Conservation (phyloP, 805 yeast species). For the Candida hispaniensis region DNA sequence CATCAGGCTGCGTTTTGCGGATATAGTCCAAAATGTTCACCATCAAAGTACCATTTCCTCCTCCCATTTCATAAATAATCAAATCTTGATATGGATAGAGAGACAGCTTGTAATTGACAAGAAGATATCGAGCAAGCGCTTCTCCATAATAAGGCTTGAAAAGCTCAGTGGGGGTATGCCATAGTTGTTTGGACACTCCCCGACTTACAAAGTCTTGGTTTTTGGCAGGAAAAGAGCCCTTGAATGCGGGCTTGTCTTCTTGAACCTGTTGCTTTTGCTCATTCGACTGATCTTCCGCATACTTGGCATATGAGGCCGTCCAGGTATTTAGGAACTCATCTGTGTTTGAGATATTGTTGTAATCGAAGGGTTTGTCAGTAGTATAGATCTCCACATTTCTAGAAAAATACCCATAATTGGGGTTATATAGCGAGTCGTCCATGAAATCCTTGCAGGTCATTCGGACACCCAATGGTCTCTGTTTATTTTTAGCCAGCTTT, state of each 20-base stretch:
- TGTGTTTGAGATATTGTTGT: conserved; percentile 43
- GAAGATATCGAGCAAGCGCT: conserved; percentile 69
- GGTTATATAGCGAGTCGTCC: conserved; percentile 75
- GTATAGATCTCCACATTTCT: conserved; percentile 70
- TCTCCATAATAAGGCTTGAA: conserved; percentile 77
- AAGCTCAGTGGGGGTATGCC: conserved; percentile 87
- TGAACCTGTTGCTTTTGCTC: no score
- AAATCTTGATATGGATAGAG: conserved; percentile 61
- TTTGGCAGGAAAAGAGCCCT: conserved; percentile 13
- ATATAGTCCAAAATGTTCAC: conserved; percentile 57
- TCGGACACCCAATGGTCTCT: conserved; percentile 51
- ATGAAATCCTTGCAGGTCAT: conserved; percentile 74
- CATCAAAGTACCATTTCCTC: conserved; percentile 85
- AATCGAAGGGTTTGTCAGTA: conserved; percentile 54
- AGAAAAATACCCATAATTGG: conserved; percentile 71
- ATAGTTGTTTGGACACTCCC: conserved; percentile 46
- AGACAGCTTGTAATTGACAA: conserved; percentile 59
- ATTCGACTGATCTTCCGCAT: conserved; percentile 32
- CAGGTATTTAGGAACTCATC: conserved; percentile 64
- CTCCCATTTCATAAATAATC: conserved; percentile 77
- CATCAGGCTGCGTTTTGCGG: conserved; percentile 52
- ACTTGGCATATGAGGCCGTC: conserved; percentile 46
- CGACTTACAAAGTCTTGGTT: conserved; percentile 10
- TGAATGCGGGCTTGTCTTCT: no score
- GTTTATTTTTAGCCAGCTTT: conserved; percentile 26